phyloP scores from a whole-genome alignment of 371 early-diverging fungal species.

The Smittium culicis region DNA sequence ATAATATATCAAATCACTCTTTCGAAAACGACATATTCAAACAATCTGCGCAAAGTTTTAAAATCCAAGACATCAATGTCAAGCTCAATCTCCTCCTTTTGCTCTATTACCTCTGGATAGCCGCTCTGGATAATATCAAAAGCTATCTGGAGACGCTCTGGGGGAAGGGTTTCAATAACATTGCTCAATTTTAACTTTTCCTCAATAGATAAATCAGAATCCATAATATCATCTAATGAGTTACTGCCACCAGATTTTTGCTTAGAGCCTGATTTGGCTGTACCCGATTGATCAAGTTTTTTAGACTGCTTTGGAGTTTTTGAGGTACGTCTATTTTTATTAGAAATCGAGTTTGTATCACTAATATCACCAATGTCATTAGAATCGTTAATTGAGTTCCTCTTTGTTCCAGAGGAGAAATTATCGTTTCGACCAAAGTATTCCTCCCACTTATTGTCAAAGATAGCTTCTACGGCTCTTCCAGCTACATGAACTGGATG shows the following conservation, averaged over 20 bases:
- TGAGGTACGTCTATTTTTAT: conserved; percentile 37
- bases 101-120: conserved; percentile 64
- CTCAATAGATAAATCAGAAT: conserved; percentile 57
- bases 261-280: conserved; percentile 11
- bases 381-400: conserved; percentile 11
- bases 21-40: conserved; percentile 60
- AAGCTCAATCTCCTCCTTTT: conserved; percentile 82
- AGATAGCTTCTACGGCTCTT: conserved; percentile 56
- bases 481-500: conserved; percentile 81
- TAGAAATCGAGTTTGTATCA: conserved; percentile 45
- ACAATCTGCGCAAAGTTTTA: conserved; percentile 66
- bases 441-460: conserved; percentile 73
- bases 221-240: conserved; percentile 11
- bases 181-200: conserved; percentile 81
- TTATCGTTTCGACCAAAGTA: conserved; percentile 33
- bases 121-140: conserved; percentile 73
- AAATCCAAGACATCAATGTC: conserved; percentile 84
- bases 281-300: not conserved
- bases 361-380: conserved; percentile 32
- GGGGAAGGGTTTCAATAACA: conserved; percentile 59
- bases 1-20: not conserved
- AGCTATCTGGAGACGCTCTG: conserved; percentile 63
- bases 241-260: conserved; percentile 21
- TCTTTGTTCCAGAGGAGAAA: conserved; percentile 14
- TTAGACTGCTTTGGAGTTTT: conserved; percentile 13